Percentiles rank a stretch among this genome's conserved stretches.
Evolutionary conservation across 306 rosid species (phyloP).

Genomic region (Senna siamea): DNA sequence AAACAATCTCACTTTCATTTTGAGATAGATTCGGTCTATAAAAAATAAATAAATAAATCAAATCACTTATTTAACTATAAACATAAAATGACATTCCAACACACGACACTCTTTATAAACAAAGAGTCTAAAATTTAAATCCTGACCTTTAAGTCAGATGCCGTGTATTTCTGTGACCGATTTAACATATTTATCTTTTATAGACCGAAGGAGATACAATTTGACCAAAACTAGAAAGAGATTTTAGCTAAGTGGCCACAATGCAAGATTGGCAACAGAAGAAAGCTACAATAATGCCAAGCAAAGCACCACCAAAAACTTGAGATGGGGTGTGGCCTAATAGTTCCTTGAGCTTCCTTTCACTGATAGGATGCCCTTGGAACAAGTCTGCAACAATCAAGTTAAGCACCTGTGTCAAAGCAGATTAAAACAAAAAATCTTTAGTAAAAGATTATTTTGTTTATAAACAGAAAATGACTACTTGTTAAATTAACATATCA

Average conservation of each 20-base stretch:
- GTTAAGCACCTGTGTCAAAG: constrained; percentile 61
- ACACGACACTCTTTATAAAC: no score
- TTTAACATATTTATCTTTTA: no score
- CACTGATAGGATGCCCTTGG: constrained; percentile 70
- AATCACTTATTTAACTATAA: neutral
- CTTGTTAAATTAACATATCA: no score
- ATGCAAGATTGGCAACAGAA: constrained; percentile 57
- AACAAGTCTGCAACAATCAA: constrained; percentile 66
- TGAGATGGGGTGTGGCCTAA: constrained; percentile 76
- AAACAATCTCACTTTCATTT: neutral
- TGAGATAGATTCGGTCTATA: neutral
- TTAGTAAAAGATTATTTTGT: neutral
- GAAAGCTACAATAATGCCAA: constrained; percentile 61
- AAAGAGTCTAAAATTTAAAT: no score
- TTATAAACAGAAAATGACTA: neutral
- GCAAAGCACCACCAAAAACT: constrained; percentile 67
- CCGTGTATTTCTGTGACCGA: no score
- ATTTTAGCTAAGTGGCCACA: constrained; percentile 33
- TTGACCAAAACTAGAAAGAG: neutral
- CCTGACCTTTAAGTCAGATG: no score
- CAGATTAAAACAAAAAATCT: neutral
- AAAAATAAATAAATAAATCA: no score
- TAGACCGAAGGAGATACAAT: no score
- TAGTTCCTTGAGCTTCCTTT: constrained; percentile 72
- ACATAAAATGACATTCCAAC: no score